Conservation (phyloP, 148 eudicot genomes). For the Drosera capensis region DNA sequence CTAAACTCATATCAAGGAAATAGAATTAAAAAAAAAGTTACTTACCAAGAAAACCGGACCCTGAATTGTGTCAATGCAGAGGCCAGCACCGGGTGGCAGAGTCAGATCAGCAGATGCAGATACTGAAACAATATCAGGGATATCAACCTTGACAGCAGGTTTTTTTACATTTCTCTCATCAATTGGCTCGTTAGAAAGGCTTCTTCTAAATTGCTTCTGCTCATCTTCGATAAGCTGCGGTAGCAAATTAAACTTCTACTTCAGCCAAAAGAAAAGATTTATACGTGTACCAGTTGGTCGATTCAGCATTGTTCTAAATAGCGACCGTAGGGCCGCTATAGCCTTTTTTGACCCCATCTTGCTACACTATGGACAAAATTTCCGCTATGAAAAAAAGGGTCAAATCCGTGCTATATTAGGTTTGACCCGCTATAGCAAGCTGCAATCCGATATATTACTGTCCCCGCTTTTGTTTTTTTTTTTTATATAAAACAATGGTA, state of each 20-base stretch:
- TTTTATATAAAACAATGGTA: too few species aligned
- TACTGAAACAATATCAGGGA: constrained; percentile 61
- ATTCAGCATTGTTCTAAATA: too few species aligned
- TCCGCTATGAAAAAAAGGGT: too few species aligned
- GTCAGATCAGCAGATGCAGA: constrained; percentile 88
- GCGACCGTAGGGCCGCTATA: too few species aligned
- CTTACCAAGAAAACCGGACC: constrained; percentile 80
- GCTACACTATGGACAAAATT: too few species aligned
- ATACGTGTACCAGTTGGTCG: background rate
- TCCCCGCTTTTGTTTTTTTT: too few species aligned
- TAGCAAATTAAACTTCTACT: constrained; percentile 2
- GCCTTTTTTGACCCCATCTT: too few species aligned
- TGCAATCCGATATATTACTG: too few species aligned
- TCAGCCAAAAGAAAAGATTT: background rate
- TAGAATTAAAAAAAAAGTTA: constrained; percentile 5
- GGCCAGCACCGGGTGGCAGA: constrained; percentile 85
- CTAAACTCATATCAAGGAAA: background rate
- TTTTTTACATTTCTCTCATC: constrained; percentile 23
- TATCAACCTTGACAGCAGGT: constrained; percentile 39
- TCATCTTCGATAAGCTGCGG: constrained; percentile 51
- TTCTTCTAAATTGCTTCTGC: constrained; percentile 25
- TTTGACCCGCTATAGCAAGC: too few species aligned
- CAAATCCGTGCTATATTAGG: too few species aligned
- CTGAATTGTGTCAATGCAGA: constrained; percentile 57
- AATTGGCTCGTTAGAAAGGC: constrained; percentile 46